Conservation (phyloP, 1,284 basidiomycete species). For the Fomitopsis palustris region DNA sequence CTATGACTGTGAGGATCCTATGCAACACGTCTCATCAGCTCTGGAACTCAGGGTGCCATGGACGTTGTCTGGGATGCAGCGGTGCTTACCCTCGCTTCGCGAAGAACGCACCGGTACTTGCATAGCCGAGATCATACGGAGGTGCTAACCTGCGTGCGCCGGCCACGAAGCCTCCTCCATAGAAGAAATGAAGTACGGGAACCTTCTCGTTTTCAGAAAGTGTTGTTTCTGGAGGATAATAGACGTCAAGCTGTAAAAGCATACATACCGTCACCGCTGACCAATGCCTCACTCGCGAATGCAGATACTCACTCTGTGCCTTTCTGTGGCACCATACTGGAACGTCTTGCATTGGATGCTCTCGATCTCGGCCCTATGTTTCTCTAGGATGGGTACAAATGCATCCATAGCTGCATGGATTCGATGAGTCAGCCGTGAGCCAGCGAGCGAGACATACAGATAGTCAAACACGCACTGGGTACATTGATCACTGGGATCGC, state of each 20-base stretch:
- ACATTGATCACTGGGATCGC: neutral
- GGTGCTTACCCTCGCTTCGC: slow-evolving; percentile 41
- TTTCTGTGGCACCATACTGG: slow-evolving; percentile 46
- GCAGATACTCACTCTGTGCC: slow-evolving; percentile 47
- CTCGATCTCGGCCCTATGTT: slow-evolving; percentile 37
- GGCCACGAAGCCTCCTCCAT: slow-evolving; percentile 57
- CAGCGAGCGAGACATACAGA: neutral
- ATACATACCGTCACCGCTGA: neutral
- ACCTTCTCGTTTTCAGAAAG: slow-evolving; percentile 26
- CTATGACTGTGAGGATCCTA: slow-evolving; percentile 51
- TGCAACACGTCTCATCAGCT: neutral
- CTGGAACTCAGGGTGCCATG: too few relatives aligned
- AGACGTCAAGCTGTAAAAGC: slow-evolving; percentile 45
- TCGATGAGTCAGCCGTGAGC: neutral
- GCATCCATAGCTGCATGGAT: slow-evolving; percentile 23
- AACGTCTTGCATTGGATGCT: slow-evolving; percentile 46
- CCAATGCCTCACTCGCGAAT: slow-evolving; percentile 8
- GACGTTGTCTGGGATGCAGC: too few relatives aligned
- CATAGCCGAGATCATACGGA: slow-evolving; percentile 47
- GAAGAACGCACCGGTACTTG: slow-evolving; percentile 55
- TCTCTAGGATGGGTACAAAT: slow-evolving; percentile 42
- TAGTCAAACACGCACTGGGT: neutral
- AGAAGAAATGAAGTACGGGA: slow-evolving; percentile 59
- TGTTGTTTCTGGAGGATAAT: slow-evolving; percentile 42
- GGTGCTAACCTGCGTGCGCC: slow-evolving; percentile 44